Percentiles rank a stretch among this genome's conserved stretches.
phyloP scores from a whole-genome alignment of 2,329 filamentous ascomycete genomes.

The Cercospora canescens region DNA sequence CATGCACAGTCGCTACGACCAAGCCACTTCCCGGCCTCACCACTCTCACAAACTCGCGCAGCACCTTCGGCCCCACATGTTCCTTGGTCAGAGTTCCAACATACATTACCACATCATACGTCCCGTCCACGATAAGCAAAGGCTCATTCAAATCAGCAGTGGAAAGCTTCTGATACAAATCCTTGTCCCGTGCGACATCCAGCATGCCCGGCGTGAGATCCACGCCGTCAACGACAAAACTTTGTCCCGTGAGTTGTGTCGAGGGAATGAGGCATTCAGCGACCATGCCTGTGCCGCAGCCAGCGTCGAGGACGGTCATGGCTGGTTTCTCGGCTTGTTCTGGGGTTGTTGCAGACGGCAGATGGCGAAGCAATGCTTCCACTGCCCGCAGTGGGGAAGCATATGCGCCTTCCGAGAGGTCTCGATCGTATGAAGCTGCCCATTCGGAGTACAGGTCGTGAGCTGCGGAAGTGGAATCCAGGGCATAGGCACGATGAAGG shows the following conservation, averaged over 20 bases:
- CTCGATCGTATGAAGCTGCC: slow-evolving; percentile 18
- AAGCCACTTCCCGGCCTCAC: slow-evolving; percentile 12
- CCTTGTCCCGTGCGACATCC: slow-evolving; percentile 3
- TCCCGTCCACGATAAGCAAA: slow-evolving; percentile 14
- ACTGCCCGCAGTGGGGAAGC: slow-evolving; percentile 15
- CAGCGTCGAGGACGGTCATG: slow-evolving; percentile 18
- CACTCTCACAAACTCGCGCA: slow-evolving; percentile 19
- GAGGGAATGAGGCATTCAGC: slow-evolving; percentile 7
- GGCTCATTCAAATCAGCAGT: slow-evolving; percentile 18
- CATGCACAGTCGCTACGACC: slow-evolving; percentile 21
- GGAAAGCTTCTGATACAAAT: slow-evolving; percentile 16
- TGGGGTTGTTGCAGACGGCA: neutral
- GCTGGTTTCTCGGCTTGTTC: neutral
- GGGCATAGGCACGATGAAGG: slow-evolving; percentile 18
- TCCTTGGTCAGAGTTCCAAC: slow-evolving; percentile 24
- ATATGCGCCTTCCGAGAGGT: slow-evolving; percentile 10
- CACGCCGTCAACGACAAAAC: slow-evolving; percentile 17
- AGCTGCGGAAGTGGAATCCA: slow-evolving; percentile 5
- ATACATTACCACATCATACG: slow-evolving; percentile 18
- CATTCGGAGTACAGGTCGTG: slow-evolving; percentile 21
- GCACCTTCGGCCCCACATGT: slow-evolving; percentile 18
- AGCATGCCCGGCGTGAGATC: slow-evolving; percentile 21
- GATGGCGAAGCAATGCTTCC: slow-evolving; percentile 1
- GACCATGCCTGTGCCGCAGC: slow-evolving; percentile 21
- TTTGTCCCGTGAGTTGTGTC: neutral